phyloP scores from a whole-genome alignment of 1,284 basidiomycete genomes.

The Abortiporus biennis region DNA sequence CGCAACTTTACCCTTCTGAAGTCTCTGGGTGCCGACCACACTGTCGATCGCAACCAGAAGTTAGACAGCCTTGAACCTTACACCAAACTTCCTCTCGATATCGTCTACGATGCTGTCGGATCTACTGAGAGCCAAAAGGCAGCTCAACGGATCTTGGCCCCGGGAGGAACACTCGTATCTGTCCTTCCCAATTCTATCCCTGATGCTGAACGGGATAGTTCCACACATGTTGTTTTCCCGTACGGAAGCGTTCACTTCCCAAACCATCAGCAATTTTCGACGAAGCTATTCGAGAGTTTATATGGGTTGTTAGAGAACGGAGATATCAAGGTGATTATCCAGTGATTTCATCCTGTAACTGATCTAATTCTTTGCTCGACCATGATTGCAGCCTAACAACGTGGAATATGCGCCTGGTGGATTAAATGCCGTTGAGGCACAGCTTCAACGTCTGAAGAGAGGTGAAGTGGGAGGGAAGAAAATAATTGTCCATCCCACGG shows the following conservation, averaged over 20 bases:
- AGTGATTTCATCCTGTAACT: neutral
- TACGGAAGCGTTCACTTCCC: slow-evolving; percentile 1
- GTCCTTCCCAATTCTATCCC: neutral
- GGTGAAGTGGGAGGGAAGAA: slow-evolving; percentile 23
- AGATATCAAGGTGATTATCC: slow-evolving; percentile 8
- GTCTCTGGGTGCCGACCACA: slow-evolving; percentile 42
- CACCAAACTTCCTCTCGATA: slow-evolving; percentile 8
- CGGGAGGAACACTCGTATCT: slow-evolving; percentile 8
- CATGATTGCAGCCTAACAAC: slow-evolving; percentile 19
- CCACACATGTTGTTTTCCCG: neutral
- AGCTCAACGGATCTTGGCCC: slow-evolving; percentile 9
- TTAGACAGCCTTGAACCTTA: slow-evolving; percentile 6
- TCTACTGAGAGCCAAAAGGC: slow-evolving; percentile 7
- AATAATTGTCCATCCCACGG: slow-evolving; percentile 20
- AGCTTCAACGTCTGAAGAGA: slow-evolving; percentile 17
- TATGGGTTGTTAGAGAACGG: slow-evolving; percentile 4
- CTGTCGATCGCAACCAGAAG: slow-evolving; percentile 24
- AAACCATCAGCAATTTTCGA: slow-evolving; percentile 2
- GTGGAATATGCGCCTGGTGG: slow-evolving; percentile 24
- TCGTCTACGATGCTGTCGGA: slow-evolving; percentile 9
- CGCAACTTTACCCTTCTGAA: slow-evolving; percentile 36
- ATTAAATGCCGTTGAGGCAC: slow-evolving; percentile 20
- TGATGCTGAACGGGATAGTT: neutral
- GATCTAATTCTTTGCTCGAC: too few relatives aligned
- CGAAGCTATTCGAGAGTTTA: slow-evolving; percentile 4